phyloP scores from a whole-genome alignment of 1,284 basidiomycete genomes.

The Naganishia cerealis region DNA sequence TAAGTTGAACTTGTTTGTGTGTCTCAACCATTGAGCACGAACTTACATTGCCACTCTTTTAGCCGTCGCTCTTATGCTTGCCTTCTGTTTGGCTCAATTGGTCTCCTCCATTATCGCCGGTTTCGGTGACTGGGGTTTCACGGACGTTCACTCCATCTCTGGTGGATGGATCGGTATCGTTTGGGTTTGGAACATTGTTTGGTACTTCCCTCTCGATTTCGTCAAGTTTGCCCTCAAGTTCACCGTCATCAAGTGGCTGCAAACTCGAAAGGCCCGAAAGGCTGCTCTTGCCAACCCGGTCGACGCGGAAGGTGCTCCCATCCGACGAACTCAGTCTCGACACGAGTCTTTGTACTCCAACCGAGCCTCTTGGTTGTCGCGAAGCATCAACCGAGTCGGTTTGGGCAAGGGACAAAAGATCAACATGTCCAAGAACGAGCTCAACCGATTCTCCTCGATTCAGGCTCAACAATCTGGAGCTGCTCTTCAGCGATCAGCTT shows the following conservation, averaged over 20 bases:
- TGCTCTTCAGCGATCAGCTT: conserved; percentile 45
- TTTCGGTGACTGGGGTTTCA: conserved; percentile 90
- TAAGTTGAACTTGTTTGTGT: background rate
- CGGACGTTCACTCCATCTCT: conserved; percentile 70
- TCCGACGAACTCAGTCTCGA: conserved; percentile 81
- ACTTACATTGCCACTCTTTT: conserved; percentile 46
- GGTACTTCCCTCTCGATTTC: conserved; percentile 91
- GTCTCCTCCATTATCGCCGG: conserved; percentile 92
- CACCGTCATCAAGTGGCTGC: conserved; percentile 80
- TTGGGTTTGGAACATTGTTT: conserved; percentile 93
- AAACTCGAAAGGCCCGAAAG: conserved; percentile 64
- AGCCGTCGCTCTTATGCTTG: conserved; percentile 75
- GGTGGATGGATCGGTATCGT: conserved; percentile 96
- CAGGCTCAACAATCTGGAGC: conserved; percentile 55
- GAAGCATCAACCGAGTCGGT: conserved; percentile 45
- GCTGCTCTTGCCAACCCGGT: conserved; percentile 56
- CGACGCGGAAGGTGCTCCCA: conserved; percentile 66
- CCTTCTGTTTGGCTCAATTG: conserved; percentile 90
- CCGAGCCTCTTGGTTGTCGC: conserved; percentile 52
- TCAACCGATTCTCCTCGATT: conserved; percentile 55
- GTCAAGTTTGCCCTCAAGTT: conserved; percentile 96
- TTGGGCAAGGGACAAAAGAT: conserved; percentile 53
- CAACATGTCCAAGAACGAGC: conserved; percentile 56
- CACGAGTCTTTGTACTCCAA: conserved; percentile 84
- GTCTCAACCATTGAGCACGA: background rate